Evolutionary conservation across 1,139 yeast species (phyloP), one percentile per base, ranked within the genome.

Genomic region (Geotrichum bryndzae): DNA sequence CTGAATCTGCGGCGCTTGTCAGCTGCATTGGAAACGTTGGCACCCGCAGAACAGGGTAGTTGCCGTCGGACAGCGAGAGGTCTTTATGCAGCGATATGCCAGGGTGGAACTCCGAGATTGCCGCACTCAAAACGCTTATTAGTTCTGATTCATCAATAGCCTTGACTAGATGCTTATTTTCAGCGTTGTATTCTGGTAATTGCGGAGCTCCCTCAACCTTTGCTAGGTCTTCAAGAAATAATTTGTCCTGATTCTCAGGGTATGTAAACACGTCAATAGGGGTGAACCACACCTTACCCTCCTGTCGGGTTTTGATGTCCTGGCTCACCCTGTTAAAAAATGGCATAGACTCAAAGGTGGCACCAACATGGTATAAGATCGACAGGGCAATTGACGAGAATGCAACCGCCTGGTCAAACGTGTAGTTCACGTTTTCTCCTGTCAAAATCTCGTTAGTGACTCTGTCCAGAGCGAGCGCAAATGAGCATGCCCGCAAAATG

Each of bases 391-490:
- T 61, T 46, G 68, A 62, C 10, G 68, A 58, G 23, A 68, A 57
- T 5, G 67, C 68, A 10, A 66, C 60, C 0, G 69, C 71, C 55
- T 69, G 72, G 48, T 64, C 66, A 31, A 65, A 60, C 1, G 65
- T 51, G 54, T 62, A 64, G 15, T 53, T 50, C 11, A 55, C 33
- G 13, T 57, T 35, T 33, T 57, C 61, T n/a, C 61, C 62, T 48
- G 62, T 61, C 31, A 62, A 60, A 38, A 65, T 56, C 29, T 27
- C 25, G 10, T 59, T 35, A 3, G 64, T 66, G 3, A 63, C n/a
- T 23, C 65, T 66, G 50, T 68, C 67, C 23, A 68, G 51, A 45
- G 66, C 60, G 51, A 68, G 52, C 3, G 68, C 57, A 31, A 66
- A 64, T 3, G 70, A 67, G n/a, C 67, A 59, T 13, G 66, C 62